A percentile compares a stretch with the other conserved stretches of the same genome.
Evolutionary conservation across 108 stramenopile genomes (phyloP).

Genomic region (Skeletonema marinoi): DNA sequence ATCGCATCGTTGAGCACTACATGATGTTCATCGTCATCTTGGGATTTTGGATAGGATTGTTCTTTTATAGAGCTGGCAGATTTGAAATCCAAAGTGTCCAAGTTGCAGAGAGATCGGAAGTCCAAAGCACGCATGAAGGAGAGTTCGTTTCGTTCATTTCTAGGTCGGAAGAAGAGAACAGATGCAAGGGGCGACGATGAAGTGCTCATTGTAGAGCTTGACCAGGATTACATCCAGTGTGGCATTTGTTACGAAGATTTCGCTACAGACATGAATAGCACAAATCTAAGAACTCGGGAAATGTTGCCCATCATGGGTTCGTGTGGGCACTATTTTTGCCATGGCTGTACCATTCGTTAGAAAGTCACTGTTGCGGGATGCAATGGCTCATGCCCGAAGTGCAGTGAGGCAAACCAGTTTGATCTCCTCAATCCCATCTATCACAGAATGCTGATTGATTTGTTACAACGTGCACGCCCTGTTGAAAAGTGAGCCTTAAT

Average conservation of each 20-base stretch:
- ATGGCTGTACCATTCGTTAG: not conserved
- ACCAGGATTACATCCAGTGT: not conserved
- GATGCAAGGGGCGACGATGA: not conserved
- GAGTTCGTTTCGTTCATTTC: not conserved
- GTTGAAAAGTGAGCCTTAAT: not conserved
- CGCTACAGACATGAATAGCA: not conserved
- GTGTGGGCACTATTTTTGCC: constrained; percentile 4
- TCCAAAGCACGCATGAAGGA: not conserved
- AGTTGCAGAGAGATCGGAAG: not conserved
- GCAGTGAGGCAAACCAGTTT: not conserved
- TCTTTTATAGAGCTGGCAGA: too few species aligned
- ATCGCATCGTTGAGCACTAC: not conserved
- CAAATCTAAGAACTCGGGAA: not conserved
- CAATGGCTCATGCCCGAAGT: not conserved
- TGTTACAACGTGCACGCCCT: not conserved
- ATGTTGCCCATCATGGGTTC: not conserved
- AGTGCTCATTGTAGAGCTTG: not conserved
- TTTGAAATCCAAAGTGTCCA: too few species aligned
- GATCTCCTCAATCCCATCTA: not conserved
- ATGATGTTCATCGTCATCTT: too few species aligned
- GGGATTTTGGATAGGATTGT: too few species aligned
- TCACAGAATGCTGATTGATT: constrained; percentile 9
- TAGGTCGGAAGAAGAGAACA: too few species aligned
- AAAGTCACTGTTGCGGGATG: not conserved
- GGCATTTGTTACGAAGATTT: not conserved